A percentile compares a stretch with the other conserved stretches of the same genome.
Conservation (phyloP, 2,329 filamentous ascomycete species). For the Acrocalymma vagum region DNA sequence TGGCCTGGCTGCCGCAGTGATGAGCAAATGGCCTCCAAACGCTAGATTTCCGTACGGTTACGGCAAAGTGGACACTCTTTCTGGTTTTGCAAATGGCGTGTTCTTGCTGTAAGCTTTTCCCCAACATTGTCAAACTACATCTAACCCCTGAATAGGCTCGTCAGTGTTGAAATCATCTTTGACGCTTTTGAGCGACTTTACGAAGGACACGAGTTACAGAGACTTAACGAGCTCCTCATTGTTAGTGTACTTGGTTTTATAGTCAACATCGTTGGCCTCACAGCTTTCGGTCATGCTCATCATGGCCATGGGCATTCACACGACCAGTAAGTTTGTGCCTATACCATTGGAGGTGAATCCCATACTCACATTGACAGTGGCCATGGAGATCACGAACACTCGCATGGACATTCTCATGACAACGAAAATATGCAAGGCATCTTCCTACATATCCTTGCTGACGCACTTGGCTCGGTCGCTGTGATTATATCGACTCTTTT, state of each 20-base stretch:
- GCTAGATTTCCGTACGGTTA: constrained; percentile 92
- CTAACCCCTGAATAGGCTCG: constrained; percentile 65
- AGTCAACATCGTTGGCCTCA: constrained; percentile 92
- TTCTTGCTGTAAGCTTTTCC: constrained; percentile 78
- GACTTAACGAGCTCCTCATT: constrained; percentile 84
- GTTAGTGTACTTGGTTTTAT: constrained; percentile 87
- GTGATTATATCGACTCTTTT: constrained; percentile 92
- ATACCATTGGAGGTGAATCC: constrained; percentile 29
- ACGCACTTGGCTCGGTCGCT: constrained; percentile 91
- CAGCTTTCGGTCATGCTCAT: constrained; percentile 74
- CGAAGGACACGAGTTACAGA: constrained; percentile 83
- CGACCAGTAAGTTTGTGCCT: constrained; percentile 19
- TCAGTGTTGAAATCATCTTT: constrained; percentile 95
- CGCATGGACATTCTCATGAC: constrained; percentile 67
- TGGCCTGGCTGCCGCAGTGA: constrained; percentile 88
- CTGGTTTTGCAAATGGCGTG: constrained; percentile 95
- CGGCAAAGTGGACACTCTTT: constrained; percentile 95
- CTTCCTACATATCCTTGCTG: constrained; percentile 92
- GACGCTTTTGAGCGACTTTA: constrained; percentile 89
- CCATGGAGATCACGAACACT: constrained; percentile 51
- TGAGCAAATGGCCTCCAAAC: constrained; percentile 96
- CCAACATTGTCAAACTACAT: neutral
- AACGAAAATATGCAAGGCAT: constrained; percentile 99
- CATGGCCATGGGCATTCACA: constrained; percentile 62
- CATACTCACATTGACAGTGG: constrained; percentile 24